Conservation (phyloP, 2,329 filamentous ascomycete species). For the Lecanicillium sp. region DNA sequence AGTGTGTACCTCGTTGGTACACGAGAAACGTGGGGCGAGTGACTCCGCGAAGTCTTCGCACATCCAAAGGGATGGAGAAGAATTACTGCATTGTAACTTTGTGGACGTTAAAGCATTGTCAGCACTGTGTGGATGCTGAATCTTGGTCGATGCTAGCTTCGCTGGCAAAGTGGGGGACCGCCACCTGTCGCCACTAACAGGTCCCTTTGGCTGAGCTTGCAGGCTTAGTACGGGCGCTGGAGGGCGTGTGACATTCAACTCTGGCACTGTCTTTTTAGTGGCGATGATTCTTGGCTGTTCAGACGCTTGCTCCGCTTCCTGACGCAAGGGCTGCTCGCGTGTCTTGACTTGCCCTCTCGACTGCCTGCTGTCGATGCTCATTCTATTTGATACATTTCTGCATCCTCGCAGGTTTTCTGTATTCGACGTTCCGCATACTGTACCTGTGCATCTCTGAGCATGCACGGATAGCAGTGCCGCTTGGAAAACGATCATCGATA, state of each 20-base stretch:
- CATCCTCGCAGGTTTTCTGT: too few relatives aligned
- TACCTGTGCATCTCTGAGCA: not conserved
- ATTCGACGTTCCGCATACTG: not conserved
- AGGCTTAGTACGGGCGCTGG: not conserved
- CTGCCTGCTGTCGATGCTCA: not conserved
- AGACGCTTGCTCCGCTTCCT: conserved; percentile 12
- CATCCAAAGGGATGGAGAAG: too few relatives aligned
- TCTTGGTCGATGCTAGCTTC: not conserved
- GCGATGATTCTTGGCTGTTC: conserved; percentile 13
- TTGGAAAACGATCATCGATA: not conserved
- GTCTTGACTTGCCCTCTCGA: conserved; percentile 15
- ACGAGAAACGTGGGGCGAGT: too few relatives aligned
- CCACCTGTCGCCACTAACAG: not conserved
- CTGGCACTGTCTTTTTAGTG: conserved; percentile 9
- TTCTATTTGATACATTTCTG: not conserved
- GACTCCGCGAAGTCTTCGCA: too few relatives aligned
- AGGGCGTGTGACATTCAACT: conserved; percentile 7
- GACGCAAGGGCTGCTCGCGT: conserved; percentile 19
- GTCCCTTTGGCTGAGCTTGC: too few relatives aligned
- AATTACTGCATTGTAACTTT: too few relatives aligned
- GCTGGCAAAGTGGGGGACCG: not conserved
- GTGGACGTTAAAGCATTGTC: too few relatives aligned
- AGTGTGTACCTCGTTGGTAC: too few relatives aligned
- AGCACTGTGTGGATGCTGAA: too few relatives aligned
- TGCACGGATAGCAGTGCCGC: not conserved